These are phyloP conservation scores for Glycyrrhiza uralensis DNA, from an alignment of 306 rosid species.

Conservation along the genomic window DNA sequence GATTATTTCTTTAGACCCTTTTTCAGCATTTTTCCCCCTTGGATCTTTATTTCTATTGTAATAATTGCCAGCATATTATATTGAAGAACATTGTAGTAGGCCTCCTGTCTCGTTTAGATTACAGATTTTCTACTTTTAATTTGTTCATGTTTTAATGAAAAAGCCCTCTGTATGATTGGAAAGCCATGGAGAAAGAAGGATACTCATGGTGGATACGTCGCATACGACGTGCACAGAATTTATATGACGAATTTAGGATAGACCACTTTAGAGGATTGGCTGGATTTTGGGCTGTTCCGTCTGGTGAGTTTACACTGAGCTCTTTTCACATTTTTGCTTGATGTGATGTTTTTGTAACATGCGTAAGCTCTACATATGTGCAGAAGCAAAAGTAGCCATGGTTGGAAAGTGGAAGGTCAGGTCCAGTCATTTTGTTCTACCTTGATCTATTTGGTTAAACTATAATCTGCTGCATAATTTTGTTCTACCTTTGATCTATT, in stretches of 20 bases:
- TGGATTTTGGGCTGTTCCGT: conserved; percentile 95
- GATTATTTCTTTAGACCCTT: conserved; percentile 11
- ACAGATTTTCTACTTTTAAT: conserved; percentile 23
- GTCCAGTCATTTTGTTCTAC: conserved; percentile 23
- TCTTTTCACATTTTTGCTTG: conserved; percentile 25
- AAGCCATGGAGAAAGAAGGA: conserved; percentile 90
- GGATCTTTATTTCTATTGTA: not conserved
- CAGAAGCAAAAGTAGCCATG: conserved; percentile 90
- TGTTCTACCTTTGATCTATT: conserved; percentile 17
- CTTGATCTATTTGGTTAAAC: conserved; percentile 16
- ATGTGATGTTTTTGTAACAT: conserved; percentile 31
- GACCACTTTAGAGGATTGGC: conserved; percentile 96
- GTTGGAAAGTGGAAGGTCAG: conserved; percentile 93
- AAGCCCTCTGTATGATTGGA: conserved; percentile 96
- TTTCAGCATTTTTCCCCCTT: not conserved
- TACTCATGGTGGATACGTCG: conserved; percentile 97
- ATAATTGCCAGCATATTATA: conserved; percentile 8
- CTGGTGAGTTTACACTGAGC: conserved; percentile 52
- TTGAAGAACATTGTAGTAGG: not conserved
- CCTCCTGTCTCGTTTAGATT: not conserved
- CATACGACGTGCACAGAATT: conserved; percentile 70
- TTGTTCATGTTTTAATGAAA: conserved; percentile 28
- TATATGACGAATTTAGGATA: conserved; percentile 84
- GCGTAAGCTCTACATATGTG: conserved; percentile 23
- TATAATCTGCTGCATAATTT: conserved; percentile 28